A percentile compares a stretch with the other conserved stretches of the same genome.
phyloP scores from a whole-genome alignment of 352 stramenopile genomes.

The Albugo candida region DNA sequence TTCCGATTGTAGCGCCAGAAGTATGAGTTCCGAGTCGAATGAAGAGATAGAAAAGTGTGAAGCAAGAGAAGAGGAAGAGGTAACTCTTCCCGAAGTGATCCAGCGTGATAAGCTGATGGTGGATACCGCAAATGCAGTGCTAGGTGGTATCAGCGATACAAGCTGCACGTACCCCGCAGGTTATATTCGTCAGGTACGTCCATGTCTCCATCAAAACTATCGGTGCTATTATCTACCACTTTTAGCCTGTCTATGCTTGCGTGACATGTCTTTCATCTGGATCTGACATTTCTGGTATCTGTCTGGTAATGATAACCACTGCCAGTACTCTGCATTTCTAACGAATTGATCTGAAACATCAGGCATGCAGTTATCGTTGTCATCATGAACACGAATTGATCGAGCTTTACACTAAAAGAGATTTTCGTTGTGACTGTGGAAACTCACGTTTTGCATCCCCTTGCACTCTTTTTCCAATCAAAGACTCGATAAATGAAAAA shows the following conservation, averaged over 20 bases:
- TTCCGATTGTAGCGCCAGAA: too few relatives aligned
- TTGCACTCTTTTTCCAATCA: slow-evolving; percentile 36
- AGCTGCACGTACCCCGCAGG: slow-evolving; percentile 51
- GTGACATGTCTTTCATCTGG: slow-evolving; percentile 39
- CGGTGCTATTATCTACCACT: not conserved
- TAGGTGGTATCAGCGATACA: slow-evolving; percentile 32
- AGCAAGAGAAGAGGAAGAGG: slow-evolving; percentile 16
- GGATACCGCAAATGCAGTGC: slow-evolving; percentile 34
- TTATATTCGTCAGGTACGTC: slow-evolving; percentile 29
- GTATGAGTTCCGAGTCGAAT: too few relatives aligned
- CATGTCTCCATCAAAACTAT: not conserved
- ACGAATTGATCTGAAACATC: not conserved
- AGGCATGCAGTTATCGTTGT: slow-evolving; percentile 54
- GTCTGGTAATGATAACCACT: slow-evolving; percentile 14
- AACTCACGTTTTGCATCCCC: slow-evolving; percentile 13
- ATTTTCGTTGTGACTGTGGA: slow-evolving; percentile 57
- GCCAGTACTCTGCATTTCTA: not conserved
- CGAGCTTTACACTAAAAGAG: slow-evolving; percentile 63
- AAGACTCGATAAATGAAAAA: slow-evolving; percentile 22
- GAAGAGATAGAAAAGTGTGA: not conserved
- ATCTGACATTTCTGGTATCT: slow-evolving; percentile 24
- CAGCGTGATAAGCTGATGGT: slow-evolving; percentile 28
- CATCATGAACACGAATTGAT: slow-evolving; percentile 56
- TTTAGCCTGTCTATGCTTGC: slow-evolving; percentile 34
- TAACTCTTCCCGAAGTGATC: slow-evolving; percentile 44